Base-by-base conservation (phyloP, 257 asterid genomes). In the Coffea canephora region DNA sequence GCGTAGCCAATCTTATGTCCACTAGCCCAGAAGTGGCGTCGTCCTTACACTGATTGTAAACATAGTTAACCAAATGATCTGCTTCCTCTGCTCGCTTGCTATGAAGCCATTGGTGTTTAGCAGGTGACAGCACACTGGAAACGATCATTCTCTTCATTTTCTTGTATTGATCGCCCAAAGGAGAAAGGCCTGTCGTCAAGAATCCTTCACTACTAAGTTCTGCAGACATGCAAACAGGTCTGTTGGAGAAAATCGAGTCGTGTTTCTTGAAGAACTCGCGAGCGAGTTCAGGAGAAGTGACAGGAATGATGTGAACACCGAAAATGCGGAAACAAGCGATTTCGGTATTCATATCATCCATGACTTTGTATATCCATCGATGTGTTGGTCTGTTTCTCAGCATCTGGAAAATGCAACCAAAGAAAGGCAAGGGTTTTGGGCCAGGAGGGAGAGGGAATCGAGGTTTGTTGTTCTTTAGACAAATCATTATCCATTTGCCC, bases 131-230 rank as follows among this genome's bases (percentile, higher is more conserved):
- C 41, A 85, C 75, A n/a, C 81, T 43, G 2, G 78, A 72, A 39
- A 70, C 62, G 16, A 87, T 12, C 52, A 83, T 31, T 69, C 70
- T 74, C 59, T 72, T 81, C 91, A 88, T 82, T 65, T 83, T 85
- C 79, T 61, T 82, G 81, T 86, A 86, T 1, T 80, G 87, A 2
- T 81, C 71, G 1, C 81, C 83, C 0, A 21, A 3, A 1, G 88
- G 86, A 0, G 84, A 19, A 25, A 84, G n/a, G 8, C 1, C 25
- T 0, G 73, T 3, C 1, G 73, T 18, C 77, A 68, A 45, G 31
- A 41, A 75, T 0, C 73, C 77, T 8, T n/a, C 39, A 16, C 75
- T 65, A 13, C 11, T 3, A 18, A 80, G 9, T 0, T 80, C 49
- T 21, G 74, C 69, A 5, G 80, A 75, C 72, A 75, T 52, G 72